Evolutionary conservation across 164 flowering plant genomes (phyloP), one percentile per base, ranked within the genome.

Genomic region (Magnolia changhungtana): DNA sequence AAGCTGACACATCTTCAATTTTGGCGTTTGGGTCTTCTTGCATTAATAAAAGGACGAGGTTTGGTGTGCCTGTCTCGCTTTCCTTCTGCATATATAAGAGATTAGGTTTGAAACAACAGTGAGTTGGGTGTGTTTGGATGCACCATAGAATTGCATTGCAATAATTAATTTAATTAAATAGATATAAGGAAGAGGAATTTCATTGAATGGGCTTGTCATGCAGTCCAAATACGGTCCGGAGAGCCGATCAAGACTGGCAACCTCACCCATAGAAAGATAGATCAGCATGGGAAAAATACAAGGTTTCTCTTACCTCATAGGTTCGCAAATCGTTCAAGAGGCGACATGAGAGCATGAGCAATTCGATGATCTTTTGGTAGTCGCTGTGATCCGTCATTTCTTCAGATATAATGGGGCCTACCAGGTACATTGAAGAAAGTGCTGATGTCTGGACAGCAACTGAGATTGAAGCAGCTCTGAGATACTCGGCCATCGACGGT

Each of bases 1-100:
- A 59, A 4, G 77, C 76, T 8, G 82, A 63, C 59, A 86, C 78
- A 21, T 84, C 87, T 67, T 82, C 78, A 7, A 83, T 78, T 4
- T 63, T 63, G 6, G 63, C 75, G 8, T 80, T 75, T 37, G 83
- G 83, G 19, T 85, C 85, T 72, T 80, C 82, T 70, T 80, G 76
- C 77, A 74, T 0, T 76, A 85, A 65, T 27, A 88, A 75, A 2
- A 78, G 19, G 9, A 85, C 84, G 8, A 65, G 71, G 74, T 88
- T 88, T 18, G 72, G 19, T 67, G 81, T 88, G 7, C 90, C 87
- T 20, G 81, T 78, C n/a, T 70, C 66, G 50, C 63, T 23, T 74
- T 88, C 90, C 77, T 80, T 88, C 90, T 86, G 88, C 72, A 70
- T 27, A 27, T 27, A 27, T 10, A 63, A 67, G 45, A 75, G 49